Percentiles rank a stretch among this genome's conserved stretches.
Evolutionary conservation across 2,329 filamentous ascomycete genomes (phyloP).

Genomic region (Bipolaris sorokiniana): DNA sequence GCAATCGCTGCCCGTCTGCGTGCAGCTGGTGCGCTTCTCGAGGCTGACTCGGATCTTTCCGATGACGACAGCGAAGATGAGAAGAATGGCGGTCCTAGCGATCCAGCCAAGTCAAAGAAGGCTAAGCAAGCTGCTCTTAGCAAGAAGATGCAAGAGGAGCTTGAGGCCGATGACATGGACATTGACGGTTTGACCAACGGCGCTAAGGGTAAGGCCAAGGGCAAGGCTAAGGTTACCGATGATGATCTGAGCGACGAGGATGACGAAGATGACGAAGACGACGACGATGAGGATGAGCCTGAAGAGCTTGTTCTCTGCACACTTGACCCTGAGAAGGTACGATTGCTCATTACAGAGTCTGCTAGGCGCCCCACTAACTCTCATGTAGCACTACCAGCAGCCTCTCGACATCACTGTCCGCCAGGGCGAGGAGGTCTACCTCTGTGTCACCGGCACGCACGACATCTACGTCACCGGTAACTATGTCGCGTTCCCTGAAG

Average conservation of each 20-base stretch:
- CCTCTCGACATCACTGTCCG: constrained; percentile 89
- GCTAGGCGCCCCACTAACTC: constrained; percentile 33
- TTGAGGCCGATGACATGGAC: constrained; percentile 75
- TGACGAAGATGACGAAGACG: constrained; percentile 55
- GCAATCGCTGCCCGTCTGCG: constrained; percentile 47
- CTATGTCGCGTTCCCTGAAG: constrained; percentile 77
- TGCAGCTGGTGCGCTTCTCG: constrained; percentile 43
- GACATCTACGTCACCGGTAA: constrained; percentile 93
- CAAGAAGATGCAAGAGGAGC: constrained; percentile 75
- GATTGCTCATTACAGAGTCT: constrained; percentile 46
- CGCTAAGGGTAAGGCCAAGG: constrained; percentile 56
- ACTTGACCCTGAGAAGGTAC: constrained; percentile 88
- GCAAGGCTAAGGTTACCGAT: constrained; percentile 69
- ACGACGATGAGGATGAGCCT: constrained; percentile 63
- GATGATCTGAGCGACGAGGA: constrained; percentile 77
- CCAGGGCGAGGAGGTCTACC: constrained; percentile 89
- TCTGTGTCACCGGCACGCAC: constrained; percentile 89
- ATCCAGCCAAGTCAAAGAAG: constrained; percentile 88
- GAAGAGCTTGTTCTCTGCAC: constrained; percentile 97
- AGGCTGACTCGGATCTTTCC: constrained; percentile 46
- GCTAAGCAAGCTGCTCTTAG: constrained; percentile 78
- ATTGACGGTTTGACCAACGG: constrained; percentile 65
- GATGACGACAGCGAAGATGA: constrained; percentile 70
- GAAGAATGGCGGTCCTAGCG: constrained; percentile 86
- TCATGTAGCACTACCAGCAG: constrained; percentile 87